Evolutionary conservation across 768 basidiomycete genomes (phyloP).

Genomic region (Lactifluus subvellereus): DNA sequence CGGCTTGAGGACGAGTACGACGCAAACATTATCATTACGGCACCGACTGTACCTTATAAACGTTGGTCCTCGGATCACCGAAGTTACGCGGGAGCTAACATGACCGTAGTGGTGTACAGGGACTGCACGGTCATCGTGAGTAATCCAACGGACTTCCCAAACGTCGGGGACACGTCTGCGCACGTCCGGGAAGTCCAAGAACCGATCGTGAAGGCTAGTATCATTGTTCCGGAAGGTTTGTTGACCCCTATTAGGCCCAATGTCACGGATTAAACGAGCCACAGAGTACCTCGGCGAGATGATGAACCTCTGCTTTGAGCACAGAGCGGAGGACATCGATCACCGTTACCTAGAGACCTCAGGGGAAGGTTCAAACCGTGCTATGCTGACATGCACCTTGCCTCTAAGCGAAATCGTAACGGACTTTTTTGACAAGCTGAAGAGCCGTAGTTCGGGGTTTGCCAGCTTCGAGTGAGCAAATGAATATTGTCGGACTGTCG

Average conservation of each 20-base stretch:
- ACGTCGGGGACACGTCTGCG: constrained; percentile 50
- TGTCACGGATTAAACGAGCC: background rate
- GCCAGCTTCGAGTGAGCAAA: constrained; percentile 81
- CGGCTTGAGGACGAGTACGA: constrained; percentile 95
- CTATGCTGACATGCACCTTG: constrained; percentile 77
- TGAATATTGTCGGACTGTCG: background rate
- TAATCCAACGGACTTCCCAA: constrained; percentile 95
- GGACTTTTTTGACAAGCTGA: constrained; percentile 92
- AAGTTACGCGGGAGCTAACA: constrained; percentile 3
- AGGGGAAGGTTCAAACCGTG: constrained; percentile 48
- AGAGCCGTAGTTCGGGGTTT: constrained; percentile 87
- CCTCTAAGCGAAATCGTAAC: constrained; percentile 92
- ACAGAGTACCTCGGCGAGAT: constrained; percentile 90
- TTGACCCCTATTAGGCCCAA: background rate
- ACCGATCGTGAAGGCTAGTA: constrained; percentile 88
- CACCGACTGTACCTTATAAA: constrained; percentile 94
- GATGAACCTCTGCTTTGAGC: constrained; percentile 89
- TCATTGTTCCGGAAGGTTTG: constrained; percentile 89
- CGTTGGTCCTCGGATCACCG: constrained; percentile 36
- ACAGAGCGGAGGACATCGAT: constrained; percentile 78
- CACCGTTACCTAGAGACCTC: constrained; percentile 75
- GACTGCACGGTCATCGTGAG: constrained; percentile 62
- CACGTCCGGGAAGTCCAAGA: constrained; percentile 79
- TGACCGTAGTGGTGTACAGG: constrained; percentile 61
- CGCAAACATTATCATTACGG: constrained; percentile 90